Conservation (phyloP, 495 filamentous ascomycete genomes). For the Xylaria flabelliformis region DNA sequence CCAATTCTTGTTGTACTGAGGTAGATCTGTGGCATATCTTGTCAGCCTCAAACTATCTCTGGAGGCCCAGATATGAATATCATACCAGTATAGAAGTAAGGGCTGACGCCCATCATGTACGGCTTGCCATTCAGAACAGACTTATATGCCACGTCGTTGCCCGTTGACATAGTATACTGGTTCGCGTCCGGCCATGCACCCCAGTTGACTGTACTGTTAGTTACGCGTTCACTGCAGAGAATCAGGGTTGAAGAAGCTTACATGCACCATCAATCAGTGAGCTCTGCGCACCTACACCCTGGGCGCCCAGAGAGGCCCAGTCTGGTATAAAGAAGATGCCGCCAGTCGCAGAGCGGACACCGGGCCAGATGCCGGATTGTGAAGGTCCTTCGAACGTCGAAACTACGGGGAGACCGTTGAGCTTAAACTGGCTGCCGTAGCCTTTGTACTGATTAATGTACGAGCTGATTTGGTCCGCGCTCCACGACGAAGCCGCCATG, state of each 20-base stretch:
- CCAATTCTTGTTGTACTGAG: constrained; percentile 75
- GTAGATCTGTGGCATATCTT: constrained; percentile 55
- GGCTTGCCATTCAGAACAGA: constrained; percentile 59
- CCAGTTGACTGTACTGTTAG: constrained; percentile 61
- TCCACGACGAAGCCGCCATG: constrained; percentile 62
- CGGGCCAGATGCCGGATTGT: constrained; percentile 63
- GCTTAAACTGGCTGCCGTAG: constrained; percentile 59
- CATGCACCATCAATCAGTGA: constrained; percentile 65
- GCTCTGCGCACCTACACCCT: constrained; percentile 52
- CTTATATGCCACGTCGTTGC: constrained; percentile 62
- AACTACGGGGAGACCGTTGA: constrained; percentile 65
- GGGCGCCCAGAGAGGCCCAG: constrained; percentile 66
- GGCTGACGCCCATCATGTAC: constrained; percentile 82
- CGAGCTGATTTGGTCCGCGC: constrained; percentile 57
- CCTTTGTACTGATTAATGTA: constrained; percentile 65
- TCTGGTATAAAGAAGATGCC: constrained; percentile 66
- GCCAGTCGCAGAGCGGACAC: constrained; percentile 59
- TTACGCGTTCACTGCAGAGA: neutral
- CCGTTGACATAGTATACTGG: constrained; percentile 57
- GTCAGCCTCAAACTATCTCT: constrained; percentile 3
- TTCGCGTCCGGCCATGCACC: constrained; percentile 73
- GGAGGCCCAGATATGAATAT: constrained; percentile 10
- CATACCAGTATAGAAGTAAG: constrained; percentile 71
- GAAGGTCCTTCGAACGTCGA: constrained; percentile 73
- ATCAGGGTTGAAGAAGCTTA: constrained; percentile 30